Conservation (phyloP, 192 early-diverging fungal species). For the Linnemannia elongata region DNA sequence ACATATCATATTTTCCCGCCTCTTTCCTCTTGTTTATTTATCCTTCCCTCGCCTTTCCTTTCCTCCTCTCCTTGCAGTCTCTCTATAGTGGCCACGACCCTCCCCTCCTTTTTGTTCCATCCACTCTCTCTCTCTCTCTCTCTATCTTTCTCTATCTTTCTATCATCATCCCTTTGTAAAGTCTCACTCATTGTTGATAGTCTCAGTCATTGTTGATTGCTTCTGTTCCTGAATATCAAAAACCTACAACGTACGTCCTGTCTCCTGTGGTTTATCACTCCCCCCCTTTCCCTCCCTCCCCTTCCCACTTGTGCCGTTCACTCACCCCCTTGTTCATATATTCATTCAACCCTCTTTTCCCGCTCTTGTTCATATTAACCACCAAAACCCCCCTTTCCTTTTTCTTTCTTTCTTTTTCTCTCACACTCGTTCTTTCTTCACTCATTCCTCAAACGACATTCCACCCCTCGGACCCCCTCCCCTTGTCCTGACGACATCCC, state of each 20-base stretch:
- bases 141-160: background rate
- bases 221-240: too few species aligned
- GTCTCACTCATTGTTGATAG: too few species aligned
- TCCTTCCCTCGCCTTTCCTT: background rate
- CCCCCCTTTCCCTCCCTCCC: background rate
- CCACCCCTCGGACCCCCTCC: background rate
- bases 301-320: background rate
- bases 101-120: background rate
- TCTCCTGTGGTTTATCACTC: slow-evolving; percentile 1
- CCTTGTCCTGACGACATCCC: background rate
- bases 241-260: background rate
- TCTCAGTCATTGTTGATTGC: too few species aligned
- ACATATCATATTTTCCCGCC: background rate
- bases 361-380: background rate
- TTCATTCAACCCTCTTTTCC: background rate
- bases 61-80: background rate
- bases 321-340: background rate
- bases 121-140: background rate
- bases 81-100: background rate
- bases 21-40: background rate
- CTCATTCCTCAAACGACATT: background rate
- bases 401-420: background rate
- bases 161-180: background rate
- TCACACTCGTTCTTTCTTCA: too few species aligned
- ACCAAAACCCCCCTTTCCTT: background rate